phyloP scores from a whole-genome alignment of 768 basidiomycete genomes.

The Macrolepiota fuliginosa region DNA sequence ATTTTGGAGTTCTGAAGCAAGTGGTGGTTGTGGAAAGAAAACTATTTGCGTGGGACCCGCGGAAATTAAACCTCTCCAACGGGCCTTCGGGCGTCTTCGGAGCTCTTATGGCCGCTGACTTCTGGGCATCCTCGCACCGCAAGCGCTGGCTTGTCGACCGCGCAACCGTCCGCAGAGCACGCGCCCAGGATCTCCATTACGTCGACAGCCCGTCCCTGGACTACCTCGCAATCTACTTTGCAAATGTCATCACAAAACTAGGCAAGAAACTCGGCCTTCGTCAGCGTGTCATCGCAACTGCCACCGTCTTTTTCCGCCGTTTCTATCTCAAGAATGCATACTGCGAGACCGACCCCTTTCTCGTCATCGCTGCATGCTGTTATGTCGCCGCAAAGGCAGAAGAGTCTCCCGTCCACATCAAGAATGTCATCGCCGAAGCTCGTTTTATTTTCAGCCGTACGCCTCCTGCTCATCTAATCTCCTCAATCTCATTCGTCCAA shows the following conservation, averaged over 20 bases:
- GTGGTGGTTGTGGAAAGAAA: conserved; percentile 19
- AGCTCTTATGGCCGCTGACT: conserved; percentile 17
- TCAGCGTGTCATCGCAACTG: conserved; percentile 91
- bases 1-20: conserved; percentile 34
- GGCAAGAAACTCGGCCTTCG: conserved; percentile 80
- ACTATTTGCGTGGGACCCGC: conserved; percentile 9
- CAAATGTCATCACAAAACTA: conserved; percentile 81
- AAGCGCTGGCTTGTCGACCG: conserved; percentile 92
- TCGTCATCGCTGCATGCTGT: conserved; percentile 90
- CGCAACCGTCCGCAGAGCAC: conserved; percentile 68
- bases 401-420: conserved; percentile 93
- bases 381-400: conserved; percentile 98
- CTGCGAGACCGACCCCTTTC: conserved; percentile 93
- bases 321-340: conserved; percentile 96
- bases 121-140: conserved; percentile 30
- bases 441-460: conserved; percentile 70
- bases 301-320: conserved; percentile 92
- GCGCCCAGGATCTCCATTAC: conserved; percentile 74
- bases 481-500: neutral
- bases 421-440: conserved; percentile 85
- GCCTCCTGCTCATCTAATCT: conserved; percentile 21
- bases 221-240: conserved; percentile 86
- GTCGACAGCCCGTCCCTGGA: conserved; percentile 79
- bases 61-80: neutral
- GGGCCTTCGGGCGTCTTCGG: conserved; percentile 3